Conservation (phyloP, 352 stramenopile genomes). For the Phytophthora fragariae region DNA sequence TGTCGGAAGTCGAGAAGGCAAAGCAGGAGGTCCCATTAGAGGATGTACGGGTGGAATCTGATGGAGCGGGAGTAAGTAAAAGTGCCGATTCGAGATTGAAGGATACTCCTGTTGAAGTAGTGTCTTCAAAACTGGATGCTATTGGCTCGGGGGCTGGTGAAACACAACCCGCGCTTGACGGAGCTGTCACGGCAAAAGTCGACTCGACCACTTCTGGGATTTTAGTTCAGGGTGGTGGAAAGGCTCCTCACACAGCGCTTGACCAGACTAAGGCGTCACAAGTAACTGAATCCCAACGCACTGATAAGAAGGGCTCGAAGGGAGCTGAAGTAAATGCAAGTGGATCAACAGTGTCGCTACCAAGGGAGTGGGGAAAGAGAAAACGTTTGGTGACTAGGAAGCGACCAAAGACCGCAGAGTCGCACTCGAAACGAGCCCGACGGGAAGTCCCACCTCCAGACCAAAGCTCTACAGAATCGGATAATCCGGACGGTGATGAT, state of each 20-base stretch:
- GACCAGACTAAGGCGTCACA: neutral
- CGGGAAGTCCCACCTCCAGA: neutral
- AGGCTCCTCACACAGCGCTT: neutral
- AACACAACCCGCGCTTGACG: neutral
- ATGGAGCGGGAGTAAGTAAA: neutral
- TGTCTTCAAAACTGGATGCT: neutral
- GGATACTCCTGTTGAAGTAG: neutral
- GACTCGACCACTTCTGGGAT: neutral
- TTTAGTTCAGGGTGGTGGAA: neutral
- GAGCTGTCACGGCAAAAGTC: neutral
- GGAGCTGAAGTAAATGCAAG: neutral
- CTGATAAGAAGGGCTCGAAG: neutral
- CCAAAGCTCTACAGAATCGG: neutral
- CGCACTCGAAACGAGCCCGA: neutral
- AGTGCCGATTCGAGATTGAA: neutral
- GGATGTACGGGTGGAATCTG: neutral
- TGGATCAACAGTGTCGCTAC: neutral
- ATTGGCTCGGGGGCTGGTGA: neutral
- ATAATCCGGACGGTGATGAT: neutral
- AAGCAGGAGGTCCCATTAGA: neutral
- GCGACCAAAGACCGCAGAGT: neutral
- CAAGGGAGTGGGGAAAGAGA: neutral
- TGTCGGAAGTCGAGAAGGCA: neutral
- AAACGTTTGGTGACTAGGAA: conserved; percentile 2
- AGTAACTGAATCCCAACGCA: neutral